These are phyloP conservation scores for Pleurotus djamor DNA, from an alignment of 768 basidiomycete genomes.

Conservation along the genomic window DNA sequence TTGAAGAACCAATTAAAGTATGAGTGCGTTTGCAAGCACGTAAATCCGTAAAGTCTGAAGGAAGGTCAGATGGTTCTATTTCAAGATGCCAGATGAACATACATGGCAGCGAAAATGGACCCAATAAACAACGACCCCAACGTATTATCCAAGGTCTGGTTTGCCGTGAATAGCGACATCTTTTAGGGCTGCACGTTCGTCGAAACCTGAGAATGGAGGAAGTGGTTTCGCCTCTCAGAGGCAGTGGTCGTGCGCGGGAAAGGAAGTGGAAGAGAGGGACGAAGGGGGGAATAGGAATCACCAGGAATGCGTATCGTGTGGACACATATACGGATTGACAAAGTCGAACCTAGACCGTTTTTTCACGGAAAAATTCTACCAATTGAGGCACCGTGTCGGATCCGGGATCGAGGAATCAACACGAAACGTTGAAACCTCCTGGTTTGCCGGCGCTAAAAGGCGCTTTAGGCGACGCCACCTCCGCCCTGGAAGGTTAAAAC, in stretches of 20 bases:
- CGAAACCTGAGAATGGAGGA: background rate
- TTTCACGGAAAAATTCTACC: background rate
- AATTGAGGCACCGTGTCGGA: too few relatives aligned
- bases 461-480: too few relatives aligned
- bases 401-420: too few relatives aligned
- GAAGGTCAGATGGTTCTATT: background rate
- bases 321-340: background rate
- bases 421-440: too few relatives aligned
- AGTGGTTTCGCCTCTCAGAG: too few relatives aligned
- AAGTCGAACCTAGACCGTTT: background rate
- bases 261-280: too few relatives aligned
- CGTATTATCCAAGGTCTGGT: constrained; percentile 2
- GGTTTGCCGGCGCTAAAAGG: too few relatives aligned
- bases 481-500: too few relatives aligned
- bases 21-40: background rate
- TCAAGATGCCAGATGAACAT: background rate
- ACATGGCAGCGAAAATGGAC: background rate
- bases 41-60: background rate
- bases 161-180: background rate
- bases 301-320: background rate
- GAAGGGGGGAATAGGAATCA: background rate
- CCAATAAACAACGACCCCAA: constrained; percentile 3
- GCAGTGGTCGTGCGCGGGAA: background rate
- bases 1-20: background rate
- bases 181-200: background rate